Evolutionary conservation across 257 asterid genomes (phyloP), one percentile per base, ranked within the genome.

Genomic region (Ehretia macrophylla): DNA sequence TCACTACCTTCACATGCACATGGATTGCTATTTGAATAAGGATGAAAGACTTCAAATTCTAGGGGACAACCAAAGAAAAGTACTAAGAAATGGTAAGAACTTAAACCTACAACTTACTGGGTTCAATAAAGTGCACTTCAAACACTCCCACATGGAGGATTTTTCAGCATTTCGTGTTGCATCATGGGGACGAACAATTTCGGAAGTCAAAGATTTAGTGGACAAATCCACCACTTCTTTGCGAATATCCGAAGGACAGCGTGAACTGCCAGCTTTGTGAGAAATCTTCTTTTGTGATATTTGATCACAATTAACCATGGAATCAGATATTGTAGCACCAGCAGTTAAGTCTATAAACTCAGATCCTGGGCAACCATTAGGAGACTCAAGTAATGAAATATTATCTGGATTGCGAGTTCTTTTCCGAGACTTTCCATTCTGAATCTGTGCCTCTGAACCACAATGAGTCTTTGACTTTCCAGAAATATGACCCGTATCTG

Each of bases 61-160:
- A 27, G 6, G 35, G 35, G 35, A 8, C 18, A 11, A 49, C 32
- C 22, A 20, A 49, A 44, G 42, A 44, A 59, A 55, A n/a, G 11
- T 6, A 14, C 18, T 51, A 16, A 60, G 46, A n/a, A n/a, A n/a
- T n/a, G 32, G 6, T 11, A 63, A 23, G n/a, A 50, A 14, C 10
- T 17, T 18, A 27, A 60, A 66, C n/a, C 35, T 5, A 40, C 67
- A 55, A 69, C 95, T 75, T 74, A 88, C 98, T 12, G 87, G 84
- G 63, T 92, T 92, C 75, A 92, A 68, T 77, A 92, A 75, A 50
- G 99, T 88, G 95, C 99, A 88, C 53, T 71, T 56, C 23, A 66
- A 49, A 62, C 99, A 88, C 62, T 79, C 81, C 99, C 97, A 86
- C 60, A 71, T 49, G 8, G 67, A 71, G 55, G 64, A 65, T 50